A percentile compares a stretch with the other conserved stretches of the same genome.
These are phyloP conservation scores for Apiospora pterosperma DNA, from an alignment of 2,329 filamentous ascomycete species.

Conservation along the genomic window DNA sequence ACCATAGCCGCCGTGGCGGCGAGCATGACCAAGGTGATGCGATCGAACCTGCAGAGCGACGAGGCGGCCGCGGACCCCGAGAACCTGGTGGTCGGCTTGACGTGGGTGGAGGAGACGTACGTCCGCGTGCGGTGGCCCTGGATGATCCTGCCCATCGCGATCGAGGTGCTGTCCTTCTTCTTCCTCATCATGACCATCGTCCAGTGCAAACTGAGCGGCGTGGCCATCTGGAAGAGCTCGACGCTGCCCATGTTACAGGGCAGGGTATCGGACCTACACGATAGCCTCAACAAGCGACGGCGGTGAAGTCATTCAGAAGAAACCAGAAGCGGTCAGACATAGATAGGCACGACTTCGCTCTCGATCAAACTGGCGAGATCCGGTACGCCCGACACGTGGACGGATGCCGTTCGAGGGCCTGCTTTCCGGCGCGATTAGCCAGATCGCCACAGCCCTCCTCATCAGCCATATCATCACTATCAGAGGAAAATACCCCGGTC, in stretches of 20 bases:
- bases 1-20: constrained; percentile 11
- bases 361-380: too few relatives aligned
- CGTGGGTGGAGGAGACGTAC: constrained; percentile 10
- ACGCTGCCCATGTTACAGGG: constrained; percentile 12
- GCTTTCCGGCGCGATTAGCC: too few relatives aligned
- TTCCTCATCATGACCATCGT: constrained; percentile 10
- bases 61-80: neutral
- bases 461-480: too few relatives aligned
- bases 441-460: too few relatives aligned
- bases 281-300: neutral
- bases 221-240: constrained; percentile 13
- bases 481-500: too few relatives aligned
- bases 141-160: constrained; percentile 9
- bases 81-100: constrained; percentile 2
- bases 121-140: constrained; percentile 12
- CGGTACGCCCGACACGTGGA: too few relatives aligned
- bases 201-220: constrained; percentile 9
- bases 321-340: too few relatives aligned
- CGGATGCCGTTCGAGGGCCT: too few relatives aligned
- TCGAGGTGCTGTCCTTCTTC: constrained; percentile 7
- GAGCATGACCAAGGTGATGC: constrained; percentile 9
- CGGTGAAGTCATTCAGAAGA: too few relatives aligned
- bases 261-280: constrained; percentile 5
- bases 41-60: neutral
- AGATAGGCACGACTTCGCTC: too few relatives aligned